Percentiles rank a stretch among this genome's conserved stretches.
Evolutionary conservation across 345 rosid genomes (phyloP).

Genomic region (Geranium rotundifolium): DNA sequence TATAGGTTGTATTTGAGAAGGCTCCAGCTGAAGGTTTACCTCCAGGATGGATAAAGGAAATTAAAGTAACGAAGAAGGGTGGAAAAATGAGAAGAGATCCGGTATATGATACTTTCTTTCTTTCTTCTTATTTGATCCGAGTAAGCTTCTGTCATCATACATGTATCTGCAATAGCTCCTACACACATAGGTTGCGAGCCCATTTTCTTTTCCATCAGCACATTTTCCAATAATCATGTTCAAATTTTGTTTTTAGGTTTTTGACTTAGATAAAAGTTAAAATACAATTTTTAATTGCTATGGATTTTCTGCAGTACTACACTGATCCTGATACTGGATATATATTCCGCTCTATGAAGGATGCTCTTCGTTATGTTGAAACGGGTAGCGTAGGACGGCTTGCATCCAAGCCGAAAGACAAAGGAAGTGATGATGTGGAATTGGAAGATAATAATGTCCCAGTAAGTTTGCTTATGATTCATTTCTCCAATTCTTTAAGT

Average conservation of each 20-base stretch:
- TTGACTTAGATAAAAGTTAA: too few species aligned
- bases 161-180: too few species aligned
- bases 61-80: constrained; percentile 42
- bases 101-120: constrained; percentile 30
- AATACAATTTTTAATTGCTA: constrained; percentile 1
- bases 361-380: constrained; percentile 57
- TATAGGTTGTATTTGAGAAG: constrained; percentile 50
- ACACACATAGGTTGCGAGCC: neutral
- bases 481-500: too few species aligned
- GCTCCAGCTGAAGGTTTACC: constrained; percentile 66
- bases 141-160: neutral
- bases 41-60: constrained; percentile 79
- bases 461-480: constrained; percentile 38
- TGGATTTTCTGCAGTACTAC: constrained; percentile 49
- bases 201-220: neutral
- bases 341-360: constrained; percentile 75
- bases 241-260: neutral
- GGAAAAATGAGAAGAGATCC: constrained; percentile 51
- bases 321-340: constrained; percentile 69
- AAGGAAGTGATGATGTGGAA: constrained; percentile 20
- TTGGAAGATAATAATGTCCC: constrained; percentile 29
- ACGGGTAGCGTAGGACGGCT: constrained; percentile 52
- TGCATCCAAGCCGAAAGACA: constrained; percentile 48
- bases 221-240: too few species aligned
- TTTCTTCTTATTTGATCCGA: constrained; percentile 6